Evolutionary conservation across 163 green algal genomes (phyloP), one percentile per base, ranked within the genome.

Genomic region (Scenedesmus sp.): DNA sequence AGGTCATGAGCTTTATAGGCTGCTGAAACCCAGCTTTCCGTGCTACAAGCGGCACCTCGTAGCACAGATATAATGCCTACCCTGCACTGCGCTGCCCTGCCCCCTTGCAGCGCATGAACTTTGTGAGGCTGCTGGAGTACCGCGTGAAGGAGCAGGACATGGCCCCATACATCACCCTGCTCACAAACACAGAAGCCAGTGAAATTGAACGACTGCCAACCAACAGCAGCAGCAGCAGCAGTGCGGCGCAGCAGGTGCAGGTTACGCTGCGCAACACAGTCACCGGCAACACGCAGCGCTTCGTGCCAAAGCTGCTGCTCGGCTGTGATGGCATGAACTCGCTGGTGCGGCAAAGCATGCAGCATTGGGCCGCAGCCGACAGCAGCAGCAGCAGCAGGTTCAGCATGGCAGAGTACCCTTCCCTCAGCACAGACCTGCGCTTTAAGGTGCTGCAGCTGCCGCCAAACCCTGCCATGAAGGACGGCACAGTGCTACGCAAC

Each of bases 361-460:
- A 85, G 60, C 20, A 6, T 5, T 94, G 94, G 34, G 77, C 66
- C 15, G 82, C 85, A 57, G 88, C 56, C 16, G 86, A 84, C 74
- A 62, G 55, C 56, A 23, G 56, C 55, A 52, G 23, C 76, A 62
- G 88, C 10, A n/a, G 57, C 18, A 82, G n/a, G 18, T 95, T 94
- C 82, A 52, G 15, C 12, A 90, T 93, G 67, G 16, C 54, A 5
- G 64, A 84, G 34, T 74, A 91, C 6, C 81, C 90, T 10, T 96
- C 93, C 0, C 91, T 94, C 0, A 81, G 92, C 34, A 92, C 92
- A 0, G 88, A 92, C 23, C 91, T 96, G 15, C 59, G 88, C 5
- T 96, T 93, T 82, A 95, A 96, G 84, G 92, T 96, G 59, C 91
- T 96, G 74, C 84, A 66, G 56, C 88, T 96, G 46, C 94, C 94